Evolutionary conservation across 352 stramenopile species (phyloP).

Genomic region (Stramenopiles sp.): DNA sequence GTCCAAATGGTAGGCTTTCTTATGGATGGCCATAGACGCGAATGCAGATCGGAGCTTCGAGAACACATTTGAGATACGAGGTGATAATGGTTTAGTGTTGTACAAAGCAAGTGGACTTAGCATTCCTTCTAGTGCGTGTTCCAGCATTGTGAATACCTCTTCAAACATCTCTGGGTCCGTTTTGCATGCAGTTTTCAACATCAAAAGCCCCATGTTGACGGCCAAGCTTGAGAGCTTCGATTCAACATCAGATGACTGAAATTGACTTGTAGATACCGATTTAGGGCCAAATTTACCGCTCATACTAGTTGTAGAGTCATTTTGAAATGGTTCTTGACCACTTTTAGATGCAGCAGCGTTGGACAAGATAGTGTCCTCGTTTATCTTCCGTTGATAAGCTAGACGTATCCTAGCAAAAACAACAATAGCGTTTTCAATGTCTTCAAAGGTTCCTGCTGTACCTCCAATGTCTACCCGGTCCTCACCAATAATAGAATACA

Average conservation of each 20-base stretch:
- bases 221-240: not conserved
- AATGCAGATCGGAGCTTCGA: conserved; percentile 4
- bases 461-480: not conserved
- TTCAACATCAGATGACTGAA: not conserved
- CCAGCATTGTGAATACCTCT: not conserved
- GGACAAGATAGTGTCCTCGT: too few species aligned
- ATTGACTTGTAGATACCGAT: not conserved
- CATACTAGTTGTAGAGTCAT: not conserved
- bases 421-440: not conserved
- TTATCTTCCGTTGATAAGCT: conserved; percentile 4
- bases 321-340: not conserved
- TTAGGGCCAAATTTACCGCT: not conserved
- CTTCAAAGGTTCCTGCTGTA: not conserved
- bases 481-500: not conserved
- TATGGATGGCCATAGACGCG: not conserved
- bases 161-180: not conserved
- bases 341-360: too few species aligned
- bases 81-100: not conserved
- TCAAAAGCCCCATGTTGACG: not conserved
- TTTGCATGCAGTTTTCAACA: conserved; percentile 2
- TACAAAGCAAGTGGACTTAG: not conserved
- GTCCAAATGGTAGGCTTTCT: not conserved
- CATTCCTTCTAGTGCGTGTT: not conserved
- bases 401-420: not conserved
- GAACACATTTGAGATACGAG: not conserved